These are phyloP conservation scores for Paraurostyla sp. DNA, from an alignment of 73 alveolate species.

Conservation along the genomic window DNA sequence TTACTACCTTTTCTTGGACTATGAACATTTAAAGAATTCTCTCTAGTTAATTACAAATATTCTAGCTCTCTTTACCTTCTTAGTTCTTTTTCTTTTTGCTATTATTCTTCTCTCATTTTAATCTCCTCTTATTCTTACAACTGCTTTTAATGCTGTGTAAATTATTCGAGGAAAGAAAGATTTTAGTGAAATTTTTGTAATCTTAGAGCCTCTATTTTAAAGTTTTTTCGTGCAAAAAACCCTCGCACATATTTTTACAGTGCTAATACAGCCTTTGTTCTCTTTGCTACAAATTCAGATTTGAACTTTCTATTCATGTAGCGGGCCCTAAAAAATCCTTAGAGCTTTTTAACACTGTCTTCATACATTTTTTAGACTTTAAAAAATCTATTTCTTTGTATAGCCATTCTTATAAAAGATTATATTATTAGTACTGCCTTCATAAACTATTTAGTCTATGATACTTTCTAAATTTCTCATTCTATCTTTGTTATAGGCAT, in stretches of 20 bases:
- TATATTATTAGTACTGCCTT: background rate
- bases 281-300: background rate
- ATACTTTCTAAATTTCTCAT: background rate
- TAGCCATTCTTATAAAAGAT: constrained; percentile 5
- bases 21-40: background rate
- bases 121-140: background rate
- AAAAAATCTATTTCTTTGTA: background rate
- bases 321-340: constrained; percentile 40
- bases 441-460: background rate
- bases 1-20: background rate
- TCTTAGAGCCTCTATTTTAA: background rate
- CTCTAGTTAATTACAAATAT: background rate
- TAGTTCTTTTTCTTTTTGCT: background rate
- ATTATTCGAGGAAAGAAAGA: background rate
- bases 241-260: constrained; percentile 3
- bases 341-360: background rate
- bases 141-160: too few relatives aligned
- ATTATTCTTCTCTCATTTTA: background rate
- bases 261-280: background rate
- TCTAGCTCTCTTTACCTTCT: background rate
- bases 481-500: background rate
- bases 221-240: background rate
- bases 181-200: background rate
- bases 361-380: background rate
- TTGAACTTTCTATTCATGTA: background rate